Evolutionary conservation across 495 filamentous ascomycete genomes (phyloP).

Genomic region (Poronia punctata): DNA sequence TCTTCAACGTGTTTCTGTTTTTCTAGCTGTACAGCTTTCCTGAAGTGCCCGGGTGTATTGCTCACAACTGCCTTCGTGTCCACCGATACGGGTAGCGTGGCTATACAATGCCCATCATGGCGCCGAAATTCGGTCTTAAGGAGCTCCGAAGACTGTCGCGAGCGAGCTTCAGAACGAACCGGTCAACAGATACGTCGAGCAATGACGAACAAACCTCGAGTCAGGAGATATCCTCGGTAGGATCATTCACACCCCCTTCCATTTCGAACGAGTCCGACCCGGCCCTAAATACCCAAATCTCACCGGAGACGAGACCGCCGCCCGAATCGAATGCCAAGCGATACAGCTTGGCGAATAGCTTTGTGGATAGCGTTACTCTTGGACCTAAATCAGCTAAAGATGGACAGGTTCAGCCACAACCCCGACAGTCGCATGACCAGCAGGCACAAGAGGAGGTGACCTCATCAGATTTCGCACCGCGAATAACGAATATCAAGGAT

Average conservation of each 20-base stretch:
- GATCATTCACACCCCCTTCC: conserved; percentile 40
- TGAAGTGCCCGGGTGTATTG: no score
- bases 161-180: conserved; percentile 54
- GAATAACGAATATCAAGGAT: conserved; percentile 67
- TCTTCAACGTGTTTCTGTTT: no score
- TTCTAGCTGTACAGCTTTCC: no score
- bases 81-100: no score
- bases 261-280: conserved; percentile 37
- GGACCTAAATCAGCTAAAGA: conserved; percentile 11
- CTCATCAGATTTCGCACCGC: conserved; percentile 70
- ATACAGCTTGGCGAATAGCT: no score
- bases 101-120: conserved; percentile 24
- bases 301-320: conserved; percentile 38
- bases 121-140: conserved; percentile 59
- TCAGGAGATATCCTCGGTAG: conserved; percentile 38
- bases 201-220: conserved; percentile 39
- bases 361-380: conserved; percentile 32
- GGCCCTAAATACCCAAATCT: conserved; percentile 41
- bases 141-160: conserved; percentile 68
- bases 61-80: no score
- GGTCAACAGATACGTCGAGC: conserved; percentile 48
- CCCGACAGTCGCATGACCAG: conserved; percentile 21
- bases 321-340: conserved; percentile 40
- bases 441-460: conserved; percentile 50
- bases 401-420: conserved; percentile 2